A percentile compares a stretch with the other conserved stretches of the same genome.
Conservation (phyloP, 1,284 basidiomycete genomes). For the Naganishia albida region DNA sequence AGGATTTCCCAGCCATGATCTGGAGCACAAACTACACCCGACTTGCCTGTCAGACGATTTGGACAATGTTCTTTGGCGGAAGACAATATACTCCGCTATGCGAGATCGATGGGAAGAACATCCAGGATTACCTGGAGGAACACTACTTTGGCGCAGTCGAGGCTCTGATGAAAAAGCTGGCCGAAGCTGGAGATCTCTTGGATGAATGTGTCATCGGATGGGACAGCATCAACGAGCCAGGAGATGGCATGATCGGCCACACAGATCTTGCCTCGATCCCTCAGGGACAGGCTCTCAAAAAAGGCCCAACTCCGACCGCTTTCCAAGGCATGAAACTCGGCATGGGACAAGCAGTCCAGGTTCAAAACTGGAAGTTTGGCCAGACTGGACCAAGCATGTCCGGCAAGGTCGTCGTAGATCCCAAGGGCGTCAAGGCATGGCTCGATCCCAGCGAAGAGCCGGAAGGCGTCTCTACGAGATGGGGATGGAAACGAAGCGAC, state of each 20-base stretch:
- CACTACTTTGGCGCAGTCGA: conserved; percentile 81
- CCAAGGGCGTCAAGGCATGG: conserved; percentile 75
- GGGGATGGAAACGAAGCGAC: conserved; percentile 77
- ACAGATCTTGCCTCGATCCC: conserved; percentile 70
- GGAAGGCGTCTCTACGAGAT: conserved; percentile 57
- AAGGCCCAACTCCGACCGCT: conserved; percentile 82
- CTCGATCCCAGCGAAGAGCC: conserved; percentile 59
- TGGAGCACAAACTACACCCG: conserved; percentile 96
- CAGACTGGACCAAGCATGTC: conserved; percentile 73
- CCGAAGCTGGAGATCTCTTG: conserved; percentile 69
- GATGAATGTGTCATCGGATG: conserved; percentile 92
- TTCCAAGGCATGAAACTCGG: conserved; percentile 81
- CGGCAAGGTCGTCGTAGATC: conserved; percentile 78
- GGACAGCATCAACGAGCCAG: conserved; percentile 95
- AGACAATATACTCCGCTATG: conserved; percentile 86
- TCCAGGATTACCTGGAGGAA: conserved; percentile 88
- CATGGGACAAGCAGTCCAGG: conserved; percentile 80
- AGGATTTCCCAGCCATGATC: conserved; percentile 79
- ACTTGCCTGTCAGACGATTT: conserved; percentile 82
- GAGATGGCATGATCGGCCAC: conserved; percentile 80
- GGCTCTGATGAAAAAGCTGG: conserved; percentile 72
- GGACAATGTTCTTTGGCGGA: conserved; percentile 93
- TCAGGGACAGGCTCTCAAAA: conserved; percentile 70
- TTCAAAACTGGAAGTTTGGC: conserved; percentile 74
- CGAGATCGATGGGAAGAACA: conserved; percentile 85